Evolutionary conservation across 2,329 filamentous ascomycete species (phyloP).

Genomic region (Chrysosporium queenslandicum): DNA sequence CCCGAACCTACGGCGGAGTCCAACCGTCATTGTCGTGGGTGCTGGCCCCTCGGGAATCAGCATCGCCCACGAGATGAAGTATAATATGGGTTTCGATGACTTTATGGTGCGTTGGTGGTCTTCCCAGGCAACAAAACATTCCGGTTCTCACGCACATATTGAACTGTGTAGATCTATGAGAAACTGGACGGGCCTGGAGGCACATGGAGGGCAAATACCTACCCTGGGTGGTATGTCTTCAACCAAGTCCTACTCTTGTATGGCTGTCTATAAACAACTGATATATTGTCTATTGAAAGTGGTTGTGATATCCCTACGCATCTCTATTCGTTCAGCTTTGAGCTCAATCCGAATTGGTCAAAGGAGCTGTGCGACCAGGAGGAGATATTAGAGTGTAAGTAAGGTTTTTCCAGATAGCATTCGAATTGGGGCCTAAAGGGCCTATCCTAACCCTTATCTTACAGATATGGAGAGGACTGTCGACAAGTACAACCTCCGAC

Average conservation of each 20-base stretch:
- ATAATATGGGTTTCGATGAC: conserved; percentile 10
- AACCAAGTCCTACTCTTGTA: too few species aligned
- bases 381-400: conserved; percentile 15
- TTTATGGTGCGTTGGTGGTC: neutral
- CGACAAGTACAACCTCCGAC: conserved; percentile 15
- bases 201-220: conserved; percentile 27
- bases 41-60: conserved; percentile 1
- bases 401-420: neutral
- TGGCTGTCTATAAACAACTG: too few species aligned
- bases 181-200: conserved; percentile 26
- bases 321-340: conserved; percentile 19
- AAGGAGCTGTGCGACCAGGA: conserved; percentile 16
- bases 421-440: too few species aligned
- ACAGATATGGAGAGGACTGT: conserved; percentile 15
- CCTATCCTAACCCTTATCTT: neutral
- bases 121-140: neutral
- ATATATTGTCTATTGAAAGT: neutral
- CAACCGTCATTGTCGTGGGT: conserved; percentile 1
- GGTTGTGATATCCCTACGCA: conserved; percentile 18
- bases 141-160: too few species aligned
- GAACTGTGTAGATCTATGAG: conserved; percentile 26
- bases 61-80: conserved; percentile 1
- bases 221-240: conserved; percentile 25
- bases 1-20: neutral
- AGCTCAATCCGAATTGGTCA: conserved; percentile 20